Percentiles rank a stretch among this genome's conserved stretches.
Conservation (phyloP, 148 eudicot species). For the Polygonum aviculare region DNA sequence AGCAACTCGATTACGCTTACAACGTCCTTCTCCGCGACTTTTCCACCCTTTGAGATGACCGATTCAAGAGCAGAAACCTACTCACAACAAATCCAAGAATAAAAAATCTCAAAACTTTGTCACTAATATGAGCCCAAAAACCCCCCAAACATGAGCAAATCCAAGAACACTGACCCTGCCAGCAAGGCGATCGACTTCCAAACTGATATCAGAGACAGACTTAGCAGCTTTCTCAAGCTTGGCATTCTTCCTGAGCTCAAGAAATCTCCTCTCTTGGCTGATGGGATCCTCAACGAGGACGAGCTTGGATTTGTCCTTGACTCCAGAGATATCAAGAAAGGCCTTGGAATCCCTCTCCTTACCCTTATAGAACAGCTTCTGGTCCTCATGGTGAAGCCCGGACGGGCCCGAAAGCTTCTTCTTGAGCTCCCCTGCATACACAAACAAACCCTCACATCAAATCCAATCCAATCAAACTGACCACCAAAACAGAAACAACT, state of each 20-base stretch:
- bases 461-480: neutral
- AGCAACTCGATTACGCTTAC: slow-evolving; percentile 43
- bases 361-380: slow-evolving; percentile 59
- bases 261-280: slow-evolving; percentile 69
- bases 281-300: slow-evolving; percentile 78
- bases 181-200: slow-evolving; percentile 76
- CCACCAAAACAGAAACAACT: neutral
- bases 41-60: slow-evolving; percentile 58
- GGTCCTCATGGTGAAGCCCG: slow-evolving; percentile 88
- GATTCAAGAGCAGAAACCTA: slow-evolving; percentile 75
- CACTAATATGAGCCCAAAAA: too few species aligned
- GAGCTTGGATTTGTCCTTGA: slow-evolving; percentile 77
- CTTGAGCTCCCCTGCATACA: slow-evolving; percentile 73
- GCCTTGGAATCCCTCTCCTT: slow-evolving; percentile 71
- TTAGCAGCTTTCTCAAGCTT: slow-evolving; percentile 76
- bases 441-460: neutral
- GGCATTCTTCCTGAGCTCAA: slow-evolving; percentile 74
- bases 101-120: neutral
- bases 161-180: slow-evolving; percentile 38
- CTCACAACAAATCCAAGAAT: neutral
- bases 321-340: slow-evolving; percentile 61
- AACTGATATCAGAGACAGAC: slow-evolving; percentile 66
- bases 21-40: slow-evolving; percentile 57
- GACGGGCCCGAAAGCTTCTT: slow-evolving; percentile 66
- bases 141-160: too few species aligned